Evolutionary conservation across 768 basidiomycete species (phyloP), one percentile per base, ranked within the genome.

Genomic region (Boletus eberwhitei): DNA sequence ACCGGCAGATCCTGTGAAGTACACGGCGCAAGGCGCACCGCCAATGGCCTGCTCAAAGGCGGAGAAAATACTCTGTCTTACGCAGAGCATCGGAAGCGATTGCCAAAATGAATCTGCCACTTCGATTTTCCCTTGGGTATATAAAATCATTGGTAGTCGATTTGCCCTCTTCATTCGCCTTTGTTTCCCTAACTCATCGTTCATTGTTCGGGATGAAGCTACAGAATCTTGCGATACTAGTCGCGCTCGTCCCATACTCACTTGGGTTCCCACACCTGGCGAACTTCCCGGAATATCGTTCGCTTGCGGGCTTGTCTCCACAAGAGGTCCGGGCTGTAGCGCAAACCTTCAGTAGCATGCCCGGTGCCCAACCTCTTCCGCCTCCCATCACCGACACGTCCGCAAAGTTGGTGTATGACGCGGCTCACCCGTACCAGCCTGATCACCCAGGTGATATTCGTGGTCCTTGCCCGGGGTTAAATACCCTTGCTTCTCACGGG

Each of bases 401-500:
- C 7, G 24, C 63, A 29, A 67, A 65, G 47, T 14, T 65, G 42
- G 65, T 67, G 7, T 31, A 58, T 32, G 65, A 62, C 22, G 34
- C 8, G 1, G 43, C 22, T 3, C 65, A 66, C 24, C 63, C 65
- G 8, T 67, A 46, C 36, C 4, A 19, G 1, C 53, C 61, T 2
- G 52, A 45, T 31, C 51, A 1, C 26, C 65, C 65, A 7, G 57
- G 62, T 29, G 65, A 67, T 26, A 59, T 67, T 35, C 65, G 65
- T 37, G 65, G 65, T 13, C 58, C 65, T 12, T 66, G 58, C 26
- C 60, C 65, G 0, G 65, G 65, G 45, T 37, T 67, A 47, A 66
- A 67, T 29, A 66, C 63, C 12, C 40, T 66, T 3, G 60, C 63
- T 16, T 62, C 62, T 60, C 64, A 66, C 19, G 65, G 65, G 19